These are phyloP conservation scores for Hondaea fermentalgiana DNA, from an alignment of 108 stramenopile genomes.

Conservation along the genomic window DNA sequence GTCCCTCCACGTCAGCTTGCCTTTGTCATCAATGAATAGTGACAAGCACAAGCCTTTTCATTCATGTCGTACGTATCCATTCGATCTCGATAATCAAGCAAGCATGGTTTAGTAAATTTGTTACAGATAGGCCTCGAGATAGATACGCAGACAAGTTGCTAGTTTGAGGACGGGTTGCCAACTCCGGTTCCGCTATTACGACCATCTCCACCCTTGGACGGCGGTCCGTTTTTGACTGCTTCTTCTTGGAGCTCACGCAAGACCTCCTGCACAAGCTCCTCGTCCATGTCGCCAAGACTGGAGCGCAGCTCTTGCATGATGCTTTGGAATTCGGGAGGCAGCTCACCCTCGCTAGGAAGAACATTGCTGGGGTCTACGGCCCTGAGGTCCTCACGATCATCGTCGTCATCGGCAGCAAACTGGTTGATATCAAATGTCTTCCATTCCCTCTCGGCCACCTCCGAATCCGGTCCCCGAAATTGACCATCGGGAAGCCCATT, in stretches of 20 bases:
- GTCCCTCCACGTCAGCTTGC: too few relatives aligned
- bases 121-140: too few relatives aligned
- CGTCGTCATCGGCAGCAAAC: background rate
- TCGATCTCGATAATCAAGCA: too few relatives aligned
- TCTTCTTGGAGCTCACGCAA: background rate
- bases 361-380: background rate
- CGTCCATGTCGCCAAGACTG: background rate
- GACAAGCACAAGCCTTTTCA: too few relatives aligned
- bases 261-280: background rate
- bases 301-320: background rate
- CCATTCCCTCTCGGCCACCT: background rate
- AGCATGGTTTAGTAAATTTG: too few relatives aligned
- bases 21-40: too few relatives aligned
- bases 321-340: background rate
- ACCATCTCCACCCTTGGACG: background rate
- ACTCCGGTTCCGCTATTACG: too few relatives aligned
- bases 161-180: too few relatives aligned
- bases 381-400: background rate
- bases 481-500: too few relatives aligned
- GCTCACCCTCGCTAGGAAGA: background rate
- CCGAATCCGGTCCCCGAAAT: background rate
- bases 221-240: background rate
- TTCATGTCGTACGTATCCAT: too few relatives aligned
- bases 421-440: background rate
- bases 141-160: too few relatives aligned